Evolutionary conservation across 2,329 filamentous ascomycete species (phyloP), one percentile per base, ranked within the genome.

Genomic region (Capronia americana): DNA sequence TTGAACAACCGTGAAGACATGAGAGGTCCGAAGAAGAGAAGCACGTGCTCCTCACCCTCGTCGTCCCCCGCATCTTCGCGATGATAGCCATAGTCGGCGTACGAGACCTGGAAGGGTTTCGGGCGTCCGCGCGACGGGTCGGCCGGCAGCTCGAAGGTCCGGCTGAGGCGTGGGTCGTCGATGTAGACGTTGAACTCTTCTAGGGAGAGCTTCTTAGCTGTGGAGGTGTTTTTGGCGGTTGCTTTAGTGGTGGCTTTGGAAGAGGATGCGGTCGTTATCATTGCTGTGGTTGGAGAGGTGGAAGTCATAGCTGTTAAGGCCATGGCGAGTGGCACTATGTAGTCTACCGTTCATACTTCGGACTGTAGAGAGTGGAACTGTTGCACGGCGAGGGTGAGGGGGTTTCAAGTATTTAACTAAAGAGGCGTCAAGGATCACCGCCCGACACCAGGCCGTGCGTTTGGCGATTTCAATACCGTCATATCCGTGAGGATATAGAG

Each of bases 71-170:
- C 28, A 23, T n/a, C 53, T 34, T 56, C 24, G 28, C 53, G 53
- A 34, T 56, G 53, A 56, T 20, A 56, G 24, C 53, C 53, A 56
- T 30, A 56, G 53, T 56, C 53, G 28, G 53, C 53, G 53, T 56
- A 56, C 4, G 53, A 56, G 53, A 56, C 30, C 28, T 20, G 53
- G n/a, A 56, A 56, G 5, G 53, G 53, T 32, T n/a, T 34, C 4
- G 53, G 3, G 0, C 53, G 53, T 5, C 53, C 53, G 24, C 53
- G 53, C 53, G 28, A 56, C 10, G 53, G 53, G 53, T 56, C 28
- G 26, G 53, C 53, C 28, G 53, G 53, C n/a, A 56, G n/a, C n/a
- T 56, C 28, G 28, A 56, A 56, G 30, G 28, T 34, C 24, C 53
- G 53, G 53, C 28, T 56, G 26, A 56, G 28, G 12, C 53, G 28